These are phyloP conservation scores for Penicillium sp. DNA, from an alignment of 2,329 filamentous ascomycete species.

Conservation along the genomic window DNA sequence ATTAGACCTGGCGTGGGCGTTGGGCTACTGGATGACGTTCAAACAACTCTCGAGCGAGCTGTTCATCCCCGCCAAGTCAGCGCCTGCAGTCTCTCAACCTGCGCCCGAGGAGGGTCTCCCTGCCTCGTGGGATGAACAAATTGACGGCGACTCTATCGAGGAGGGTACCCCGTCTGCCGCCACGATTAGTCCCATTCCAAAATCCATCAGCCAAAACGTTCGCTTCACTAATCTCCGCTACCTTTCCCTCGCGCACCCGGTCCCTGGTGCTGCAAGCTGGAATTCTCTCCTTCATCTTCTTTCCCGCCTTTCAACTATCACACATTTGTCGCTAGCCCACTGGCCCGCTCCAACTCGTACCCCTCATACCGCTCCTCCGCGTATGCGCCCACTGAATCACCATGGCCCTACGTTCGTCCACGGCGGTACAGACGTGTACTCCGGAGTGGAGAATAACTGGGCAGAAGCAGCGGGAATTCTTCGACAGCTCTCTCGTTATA, in stretches of 20 bases:
- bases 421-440: slow-evolving; percentile 60
- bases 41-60: slow-evolving; percentile 56
- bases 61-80: slow-evolving; percentile 35
- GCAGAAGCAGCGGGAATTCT: slow-evolving; percentile 63
- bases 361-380: slow-evolving; percentile 57
- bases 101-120: slow-evolving; percentile 35
- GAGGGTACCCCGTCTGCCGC: slow-evolving; percentile 1
- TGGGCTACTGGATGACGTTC: slow-evolving; percentile 57
- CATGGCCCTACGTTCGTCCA: slow-evolving; percentile 38
- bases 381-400: slow-evolving; percentile 41
- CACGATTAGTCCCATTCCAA: slow-evolving; percentile 23
- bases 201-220: slow-evolving; percentile 34
- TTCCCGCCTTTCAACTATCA: slow-evolving; percentile 61
- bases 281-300: slow-evolving; percentile 60
- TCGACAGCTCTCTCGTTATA: slow-evolving; percentile 60
- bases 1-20: slow-evolving; percentile 60
- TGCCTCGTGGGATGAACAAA: slow-evolving; percentile 51
- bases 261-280: slow-evolving; percentile 57
- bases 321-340: slow-evolving; percentile 66
- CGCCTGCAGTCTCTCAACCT: background rate
- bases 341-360: slow-evolving; percentile 67
- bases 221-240: slow-evolving; percentile 62
- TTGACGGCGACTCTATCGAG: slow-evolving; percentile 23
- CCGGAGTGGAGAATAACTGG: slow-evolving; percentile 60
- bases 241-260: slow-evolving; percentile 62